A percentile compares a stretch with the other conserved stretches of the same genome.
Conservation (phyloP, 495 filamentous ascomycete genomes). For the Annulohypoxylon maeteangense region DNA sequence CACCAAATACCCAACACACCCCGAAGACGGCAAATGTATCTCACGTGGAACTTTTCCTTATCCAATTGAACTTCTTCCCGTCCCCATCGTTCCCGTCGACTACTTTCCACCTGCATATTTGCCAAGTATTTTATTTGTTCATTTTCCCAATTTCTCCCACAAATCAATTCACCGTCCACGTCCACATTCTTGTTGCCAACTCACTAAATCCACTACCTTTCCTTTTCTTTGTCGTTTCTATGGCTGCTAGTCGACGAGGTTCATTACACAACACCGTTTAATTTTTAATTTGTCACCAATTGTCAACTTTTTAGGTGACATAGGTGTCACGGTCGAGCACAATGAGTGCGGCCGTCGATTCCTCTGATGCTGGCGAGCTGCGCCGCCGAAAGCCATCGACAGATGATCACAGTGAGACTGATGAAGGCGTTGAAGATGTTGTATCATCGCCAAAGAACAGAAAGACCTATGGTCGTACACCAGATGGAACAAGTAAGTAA, state of each 20-base stretch:
- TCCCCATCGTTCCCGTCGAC: slow-evolving; percentile 2
- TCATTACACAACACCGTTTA: slow-evolving; percentile 22
- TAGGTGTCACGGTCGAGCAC: slow-evolving; percentile 12
- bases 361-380: slow-evolving; percentile 33
- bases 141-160: neutral
- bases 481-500: slow-evolving; percentile 83
- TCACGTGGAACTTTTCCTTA: slow-evolving; percentile 26
- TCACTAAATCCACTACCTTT: neutral
- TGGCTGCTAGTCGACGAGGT: slow-evolving; percentile 43
- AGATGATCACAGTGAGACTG: slow-evolving; percentile 13
- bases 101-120: slow-evolving; percentile 13
- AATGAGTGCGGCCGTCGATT: slow-evolving; percentile 30
- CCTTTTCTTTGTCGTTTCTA: slow-evolving; percentile 9
- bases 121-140: slow-evolving; percentile 17
- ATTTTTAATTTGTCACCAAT: slow-evolving; percentile 7
- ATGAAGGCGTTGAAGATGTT: slow-evolving; percentile 34
- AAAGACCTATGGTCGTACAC: slow-evolving; percentile 91
- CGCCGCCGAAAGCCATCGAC: slow-evolving; percentile 33
- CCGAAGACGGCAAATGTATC: slow-evolving; percentile 11
- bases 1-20: neutral
- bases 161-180: neutral
- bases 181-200: slow-evolving; percentile 10
- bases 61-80: slow-evolving; percentile 25
- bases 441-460: slow-evolving; percentile 60
- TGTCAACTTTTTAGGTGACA: neutral